Evolutionary conservation across 75 land plant species (phyloP).

Genomic region (Selaginella tamariscina): DNA sequence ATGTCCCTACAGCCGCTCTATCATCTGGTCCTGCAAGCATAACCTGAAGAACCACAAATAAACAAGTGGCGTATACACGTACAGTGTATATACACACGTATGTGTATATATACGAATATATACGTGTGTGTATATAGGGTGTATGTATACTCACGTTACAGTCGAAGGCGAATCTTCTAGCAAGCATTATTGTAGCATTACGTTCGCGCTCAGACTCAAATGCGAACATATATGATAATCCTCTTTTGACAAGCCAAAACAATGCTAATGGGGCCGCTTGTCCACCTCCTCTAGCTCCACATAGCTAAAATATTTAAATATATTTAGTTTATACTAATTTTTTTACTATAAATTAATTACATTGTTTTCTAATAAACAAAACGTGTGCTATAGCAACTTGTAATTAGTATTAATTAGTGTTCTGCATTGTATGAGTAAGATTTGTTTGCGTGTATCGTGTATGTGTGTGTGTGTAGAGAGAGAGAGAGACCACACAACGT

Average conservation of each 20-base stretch:
- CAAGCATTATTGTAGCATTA: slow-evolving; percentile 90
- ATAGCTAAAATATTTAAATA: slow-evolving; percentile 34
- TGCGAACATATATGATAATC: slow-evolving; percentile 49
- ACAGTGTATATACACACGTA: no score
- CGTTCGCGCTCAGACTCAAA: slow-evolving; percentile 89
- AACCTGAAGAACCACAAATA: slow-evolving; percentile 28
- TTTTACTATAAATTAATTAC: not conserved
- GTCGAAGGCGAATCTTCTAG: slow-evolving; percentile 69
- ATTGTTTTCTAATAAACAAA: no score
- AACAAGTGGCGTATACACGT: no score
- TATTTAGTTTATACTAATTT: not conserved
- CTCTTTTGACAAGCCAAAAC: slow-evolving; percentile 80
- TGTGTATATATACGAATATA: no score
- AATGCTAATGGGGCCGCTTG: slow-evolving; percentile 61
- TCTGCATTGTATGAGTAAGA: no score
- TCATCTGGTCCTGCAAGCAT: slow-evolving; percentile 69
- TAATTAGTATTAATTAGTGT: no score
- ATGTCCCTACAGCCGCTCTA: slow-evolving; percentile 30
- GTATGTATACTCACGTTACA: slow-evolving; percentile 66
- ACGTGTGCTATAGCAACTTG: no score
- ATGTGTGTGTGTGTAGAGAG: no score
- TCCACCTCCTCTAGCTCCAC: slow-evolving; percentile 83
- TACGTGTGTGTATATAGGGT: no score
- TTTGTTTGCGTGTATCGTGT: no score
- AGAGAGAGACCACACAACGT: no score